Evolutionary conservation across 1,139 yeast genomes (phyloP), one percentile per base, ranked within the genome.

Genomic region (Kurtzmaniella quercitrusa): DNA sequence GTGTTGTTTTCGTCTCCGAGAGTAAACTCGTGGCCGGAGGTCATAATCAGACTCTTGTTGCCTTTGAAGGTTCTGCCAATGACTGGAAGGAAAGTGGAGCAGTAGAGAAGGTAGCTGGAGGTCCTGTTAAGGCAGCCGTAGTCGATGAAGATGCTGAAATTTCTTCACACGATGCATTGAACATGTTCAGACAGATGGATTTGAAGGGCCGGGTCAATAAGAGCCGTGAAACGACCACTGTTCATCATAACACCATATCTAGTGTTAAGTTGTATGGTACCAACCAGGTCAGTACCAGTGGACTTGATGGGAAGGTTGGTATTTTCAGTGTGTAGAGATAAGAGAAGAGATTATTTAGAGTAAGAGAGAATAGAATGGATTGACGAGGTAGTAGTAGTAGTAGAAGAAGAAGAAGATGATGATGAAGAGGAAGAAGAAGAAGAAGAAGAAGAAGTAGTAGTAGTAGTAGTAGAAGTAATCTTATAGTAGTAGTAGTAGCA

Each of bases 141-240:
- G 70, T 64, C 10, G 81, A 73, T 16, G 82, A 76, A 18, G 81
- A 75, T 34, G 79, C 73, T 46, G 93, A 84, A 58, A 73, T 79
- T 43, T 73, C 82, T 23, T 82, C 85, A 47, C 85, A 84, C 53
- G 85, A 90, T 49, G 98, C 98, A 12, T 77, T 93, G 62, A 87
- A 87, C 67, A 89, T 93, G 93, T 94, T 94, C 70, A 85, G 90
- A 65, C 96, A 93, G 65, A 74, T 93, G 76, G 99, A 93, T 66
- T 77, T 93, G 64, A 91, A 90, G 74, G 98, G 98, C 45, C 78
- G 88, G 47, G 82, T 79, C 43, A 72, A 76, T 51, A 70, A 74
- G 48, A 66, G 72, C 23, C 56, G 75, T 59, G 52, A 51, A 21
- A 68, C 77, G 34, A 59, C 65, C 33, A 89, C 96, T 15, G 80